Conservation (phyloP, 2,329 filamentous ascomycete genomes). For the Botrytis hyacinthi region DNA sequence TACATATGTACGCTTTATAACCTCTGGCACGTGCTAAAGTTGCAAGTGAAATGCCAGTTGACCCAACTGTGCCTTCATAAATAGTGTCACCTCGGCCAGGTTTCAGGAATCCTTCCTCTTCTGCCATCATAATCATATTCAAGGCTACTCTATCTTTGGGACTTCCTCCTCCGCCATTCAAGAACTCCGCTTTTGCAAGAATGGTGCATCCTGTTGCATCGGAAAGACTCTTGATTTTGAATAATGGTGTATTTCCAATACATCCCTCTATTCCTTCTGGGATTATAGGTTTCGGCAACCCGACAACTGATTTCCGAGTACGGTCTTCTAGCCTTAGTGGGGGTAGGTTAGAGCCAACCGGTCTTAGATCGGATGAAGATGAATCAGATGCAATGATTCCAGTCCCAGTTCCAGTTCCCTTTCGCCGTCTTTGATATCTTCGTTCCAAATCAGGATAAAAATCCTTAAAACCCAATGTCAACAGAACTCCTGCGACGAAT, state of each 20-base stretch:
- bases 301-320: constrained; percentile 42
- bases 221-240: constrained; percentile 81
- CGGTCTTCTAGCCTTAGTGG: constrained; percentile 57
- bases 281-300: constrained; percentile 43
- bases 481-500: constrained; percentile 73
- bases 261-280: constrained; percentile 82
- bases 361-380: constrained; percentile 28
- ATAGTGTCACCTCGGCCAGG: constrained; percentile 88
- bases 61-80: constrained; percentile 96
- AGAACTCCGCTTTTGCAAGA: constrained; percentile 90
- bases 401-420: constrained; percentile 19
- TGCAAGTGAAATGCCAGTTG: constrained; percentile 92
- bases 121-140: constrained; percentile 81
- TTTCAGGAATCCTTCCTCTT: constrained; percentile 70
- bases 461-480: constrained; percentile 77
- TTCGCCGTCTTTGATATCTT: constrained; percentile 53
- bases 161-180: constrained; percentile 91
- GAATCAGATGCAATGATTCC: constrained; percentile 19
- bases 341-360: constrained; percentile 35
- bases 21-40: constrained; percentile 83
- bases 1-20: constrained; percentile 93
- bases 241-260: constrained; percentile 89
- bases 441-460: constrained; percentile 72
- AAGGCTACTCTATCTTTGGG: constrained; percentile 95
- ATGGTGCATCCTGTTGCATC: constrained; percentile 85